Percentiles rank a stretch among this genome's conserved stretches.
Conservation (phyloP, 176 grass and related monocot species). For the Cenchrus purpureus region DNA sequence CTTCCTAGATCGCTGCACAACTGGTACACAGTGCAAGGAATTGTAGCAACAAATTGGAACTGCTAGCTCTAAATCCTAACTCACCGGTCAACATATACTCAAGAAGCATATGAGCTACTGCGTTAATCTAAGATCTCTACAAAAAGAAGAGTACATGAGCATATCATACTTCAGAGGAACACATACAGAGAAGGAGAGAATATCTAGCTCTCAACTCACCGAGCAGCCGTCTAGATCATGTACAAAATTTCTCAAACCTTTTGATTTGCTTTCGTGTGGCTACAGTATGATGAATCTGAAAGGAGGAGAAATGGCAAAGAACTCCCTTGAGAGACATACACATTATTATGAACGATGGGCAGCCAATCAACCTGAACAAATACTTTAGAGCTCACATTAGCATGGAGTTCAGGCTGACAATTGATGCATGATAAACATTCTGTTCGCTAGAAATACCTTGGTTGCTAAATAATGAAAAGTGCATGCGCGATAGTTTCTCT, state of each 20-base stretch:
- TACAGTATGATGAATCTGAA: slow-evolving; percentile 99
- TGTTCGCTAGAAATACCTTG: not conserved
- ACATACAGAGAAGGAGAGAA: no score
- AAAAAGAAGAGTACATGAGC: no score
- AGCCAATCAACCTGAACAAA: slow-evolving; percentile 68
- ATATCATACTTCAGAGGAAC: no score
- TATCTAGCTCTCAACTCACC: no score
- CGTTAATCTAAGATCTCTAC: no score
- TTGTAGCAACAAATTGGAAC: no score
- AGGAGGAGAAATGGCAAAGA: slow-evolving; percentile 99
- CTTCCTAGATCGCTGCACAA: no score
- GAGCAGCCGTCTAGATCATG: not conserved
- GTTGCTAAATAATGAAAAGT: slow-evolving; percentile 23
- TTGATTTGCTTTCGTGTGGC: slow-evolving; percentile 37
- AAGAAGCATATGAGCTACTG: no score
- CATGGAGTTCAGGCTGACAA: not conserved
- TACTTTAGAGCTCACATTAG: not conserved
- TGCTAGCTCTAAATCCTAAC: no score
- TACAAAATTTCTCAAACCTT: slow-evolving; percentile 20
- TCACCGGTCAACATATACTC: no score
- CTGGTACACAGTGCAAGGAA: no score
- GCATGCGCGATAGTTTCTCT: not conserved
- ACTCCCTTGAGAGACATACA: slow-evolving; percentile 98
- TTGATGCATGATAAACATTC: slow-evolving; percentile 4
- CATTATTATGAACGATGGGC: slow-evolving; percentile 99